Evolutionary conservation across 1,139 yeast species (phyloP).

Genomic region (Pichiaceae sp.): DNA sequence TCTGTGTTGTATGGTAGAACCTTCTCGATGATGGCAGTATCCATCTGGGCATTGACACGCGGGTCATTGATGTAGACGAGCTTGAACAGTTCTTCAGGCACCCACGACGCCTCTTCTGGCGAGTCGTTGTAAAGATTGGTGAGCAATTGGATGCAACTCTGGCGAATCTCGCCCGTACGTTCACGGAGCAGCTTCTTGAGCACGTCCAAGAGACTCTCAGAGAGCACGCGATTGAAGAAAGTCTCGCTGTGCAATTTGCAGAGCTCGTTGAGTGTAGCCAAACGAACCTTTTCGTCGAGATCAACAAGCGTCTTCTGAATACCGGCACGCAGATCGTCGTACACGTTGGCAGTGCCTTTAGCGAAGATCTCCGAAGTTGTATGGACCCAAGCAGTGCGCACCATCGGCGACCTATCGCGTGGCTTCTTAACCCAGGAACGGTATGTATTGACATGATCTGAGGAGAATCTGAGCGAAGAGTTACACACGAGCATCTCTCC

Average conservation of each 20-base stretch:
- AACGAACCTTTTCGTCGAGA: conserved; percentile 66
- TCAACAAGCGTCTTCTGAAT: conserved; percentile 66
- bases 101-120: conserved; percentile 29
- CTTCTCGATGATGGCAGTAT: conserved; percentile 49
- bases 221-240: conserved; percentile 33
- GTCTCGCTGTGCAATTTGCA: conserved; percentile 9
- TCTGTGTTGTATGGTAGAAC: conserved; percentile 48
- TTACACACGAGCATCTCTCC: conserved; percentile 54
- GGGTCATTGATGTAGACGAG: conserved; percentile 70
- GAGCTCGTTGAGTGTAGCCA: conserved; percentile 40
- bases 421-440: conserved; percentile 67
- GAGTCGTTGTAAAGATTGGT: conserved; percentile 43
- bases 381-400: conserved; percentile 66
- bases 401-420: conserved; percentile 56
- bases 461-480: conserved; percentile 48
- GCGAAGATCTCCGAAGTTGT: conserved; percentile 40
- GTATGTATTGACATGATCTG: conserved; percentile 56
- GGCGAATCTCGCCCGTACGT: conserved; percentile 57
- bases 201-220: conserved; percentile 40
- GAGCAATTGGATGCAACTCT: conserved; percentile 46
- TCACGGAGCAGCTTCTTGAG: conserved; percentile 64
- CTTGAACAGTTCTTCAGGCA: conserved; percentile 62
- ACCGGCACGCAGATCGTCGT: conserved; percentile 46
- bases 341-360: conserved; percentile 26
- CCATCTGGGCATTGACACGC: conserved; percentile 62